Evolutionary conservation across 2,329 filamentous ascomycete genomes (phyloP).

Genomic region (Helotiales sp.): DNA sequence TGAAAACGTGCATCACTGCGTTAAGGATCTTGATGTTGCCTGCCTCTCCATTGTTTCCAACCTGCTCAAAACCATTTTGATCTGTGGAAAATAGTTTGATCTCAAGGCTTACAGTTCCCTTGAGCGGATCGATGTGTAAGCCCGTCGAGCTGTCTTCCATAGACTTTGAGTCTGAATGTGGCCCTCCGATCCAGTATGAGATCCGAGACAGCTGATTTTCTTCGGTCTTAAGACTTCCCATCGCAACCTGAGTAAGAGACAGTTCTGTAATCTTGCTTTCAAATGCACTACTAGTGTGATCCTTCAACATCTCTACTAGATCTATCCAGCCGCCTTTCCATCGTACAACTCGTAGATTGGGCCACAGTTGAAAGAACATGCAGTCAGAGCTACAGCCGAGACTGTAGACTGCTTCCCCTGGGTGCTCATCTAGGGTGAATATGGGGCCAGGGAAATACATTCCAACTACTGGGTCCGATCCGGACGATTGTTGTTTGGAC

Average conservation of each 20-base stretch:
- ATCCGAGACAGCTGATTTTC: not conserved
- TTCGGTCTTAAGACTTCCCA: not conserved
- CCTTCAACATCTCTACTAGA: not conserved
- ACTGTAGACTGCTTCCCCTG: not conserved
- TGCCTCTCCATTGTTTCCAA: not conserved
- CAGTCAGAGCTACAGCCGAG: not conserved
- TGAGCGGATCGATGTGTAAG: not conserved
- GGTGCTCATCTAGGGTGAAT: not conserved
- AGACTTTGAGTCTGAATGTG: not conserved
- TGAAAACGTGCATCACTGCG: not conserved
- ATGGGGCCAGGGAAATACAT: not conserved
- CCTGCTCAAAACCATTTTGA: not conserved
- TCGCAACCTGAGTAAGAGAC: not conserved
- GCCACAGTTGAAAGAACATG: not conserved
- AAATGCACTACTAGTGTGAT: not conserved
- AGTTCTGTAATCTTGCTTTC: not conserved
- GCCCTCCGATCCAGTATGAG: not conserved
- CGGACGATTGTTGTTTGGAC: not conserved
- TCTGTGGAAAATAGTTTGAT: not conserved
- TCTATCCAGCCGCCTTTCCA: not conserved
- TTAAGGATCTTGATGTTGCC: not conserved
- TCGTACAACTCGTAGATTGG: not conserved
- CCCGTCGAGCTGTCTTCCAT: not conserved
- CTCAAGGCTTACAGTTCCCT: not conserved
- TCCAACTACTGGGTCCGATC: not conserved